Base-by-base conservation (phyloP, 1,284 basidiomycete genomes). In the Boletus mariae region DNA sequence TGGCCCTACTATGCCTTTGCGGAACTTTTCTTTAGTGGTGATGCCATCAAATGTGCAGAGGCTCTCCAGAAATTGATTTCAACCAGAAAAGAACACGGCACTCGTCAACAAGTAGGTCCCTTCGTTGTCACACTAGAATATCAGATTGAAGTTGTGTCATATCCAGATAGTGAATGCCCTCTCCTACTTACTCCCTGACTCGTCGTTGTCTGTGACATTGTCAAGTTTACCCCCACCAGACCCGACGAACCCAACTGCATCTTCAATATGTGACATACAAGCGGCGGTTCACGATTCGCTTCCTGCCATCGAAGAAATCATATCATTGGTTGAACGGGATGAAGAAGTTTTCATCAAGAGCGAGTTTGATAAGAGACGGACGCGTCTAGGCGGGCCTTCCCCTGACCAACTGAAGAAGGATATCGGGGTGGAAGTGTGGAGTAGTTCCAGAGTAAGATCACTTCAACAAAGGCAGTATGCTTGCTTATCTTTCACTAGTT, bases 41-140 rank as follows among this genome's bases (percentile, higher is more conserved):
- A 98, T 66, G 81, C 80, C 0, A 75, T 76, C 8, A 95, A 91
- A 70, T 90, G 87, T 59, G 92, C 90, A 1, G 89, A 92, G 62
- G 74, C 78, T 0, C 67, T 96, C 41, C 90, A 94, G 65, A 90
- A 86, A 59, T 73, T 92, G 37, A 71, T 97, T n/a, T 78, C 83
- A 2, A 64, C 85, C 2, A 79, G 83, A 26, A 75, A 84, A 15
- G 73, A 81, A 45, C 76, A 84, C 55, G 90, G 89, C 0, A 80
- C 80, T 3, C 73, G 75, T 31, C 66, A 75, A 48, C 77, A 92
- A 70, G 89, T 88, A 59, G 44, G 55, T 53, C 25, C 38, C 8
- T 25, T 58, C n/a, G 11, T 31, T 47, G 49, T 45, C 25, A 51
- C 49, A 5, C 37, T 9, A 23, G 25, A 23, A 42, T 32, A 31